Base-by-base conservation (phyloP, 345 rosid species). In the Eucalyptus cloeziana region DNA sequence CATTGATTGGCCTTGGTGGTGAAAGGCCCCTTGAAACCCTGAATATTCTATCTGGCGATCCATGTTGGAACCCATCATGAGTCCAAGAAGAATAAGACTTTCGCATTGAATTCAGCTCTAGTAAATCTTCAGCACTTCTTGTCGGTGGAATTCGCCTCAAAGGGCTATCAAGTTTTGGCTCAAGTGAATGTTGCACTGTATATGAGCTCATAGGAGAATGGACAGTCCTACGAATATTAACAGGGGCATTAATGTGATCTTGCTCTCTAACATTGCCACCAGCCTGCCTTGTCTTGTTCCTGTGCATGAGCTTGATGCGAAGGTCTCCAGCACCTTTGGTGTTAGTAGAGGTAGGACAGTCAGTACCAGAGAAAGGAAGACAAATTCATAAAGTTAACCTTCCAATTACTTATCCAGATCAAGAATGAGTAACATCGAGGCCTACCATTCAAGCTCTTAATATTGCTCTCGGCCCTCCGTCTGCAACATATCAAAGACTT, bases 281-380 rank as follows among this genome's bases (percentile, higher is more conserved):
- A n/a, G 50, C 52, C 52, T 88, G 90, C 86, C 86, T 92, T 8
- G 90, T 86, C 67, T 67, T 86, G 87, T 89, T 91, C 89, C 89
- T 91, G 31, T 37, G 92, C 86, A 91, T 88, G 85, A 92, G 89
- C 87, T 91, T 92, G 88, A 88, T 45, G 40, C 86, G 69, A 64
- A 79, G 89, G 86, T 88, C 89, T 56, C 80, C 76, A 67, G 92
- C 87, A 86, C 89, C 95, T 94, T 92, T 89, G 90, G 40, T 90
- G 87, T 37, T 86, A 49, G 33, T 22, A 86, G 89, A 86, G 49
- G 40, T 27, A 83, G 52, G 54, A 87, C 37, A 47, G 49, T 86
- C 86, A 92, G 87, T 56, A 52, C 58, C 25, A 21, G 58, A 30
- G 40, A 52, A 87, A 58, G 47, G 49, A 52, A 51, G 45, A 86